Evolutionary conservation across 1,284 basidiomycete species (phyloP).

Genomic region (Earliella scabrosa): DNA sequence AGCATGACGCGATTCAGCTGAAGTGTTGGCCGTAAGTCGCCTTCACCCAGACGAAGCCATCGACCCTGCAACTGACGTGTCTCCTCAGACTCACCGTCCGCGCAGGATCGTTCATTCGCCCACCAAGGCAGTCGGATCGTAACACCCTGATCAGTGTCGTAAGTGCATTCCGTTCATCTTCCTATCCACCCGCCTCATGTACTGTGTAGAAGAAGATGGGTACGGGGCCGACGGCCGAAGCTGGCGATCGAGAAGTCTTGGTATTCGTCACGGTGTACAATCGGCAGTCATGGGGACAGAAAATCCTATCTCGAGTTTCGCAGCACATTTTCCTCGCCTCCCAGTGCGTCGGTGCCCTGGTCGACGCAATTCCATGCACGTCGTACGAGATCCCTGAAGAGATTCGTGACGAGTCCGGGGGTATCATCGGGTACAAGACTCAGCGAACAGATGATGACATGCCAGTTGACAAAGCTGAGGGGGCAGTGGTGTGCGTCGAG

Average conservation of each 20-base stretch:
- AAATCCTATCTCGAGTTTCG: constrained; percentile 62
- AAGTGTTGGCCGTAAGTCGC: constrained; percentile 61
- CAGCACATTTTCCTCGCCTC: constrained; percentile 72
- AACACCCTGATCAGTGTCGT: constrained; percentile 60
- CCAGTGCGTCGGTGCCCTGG: constrained; percentile 72
- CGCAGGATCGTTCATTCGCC: constrained; percentile 63
- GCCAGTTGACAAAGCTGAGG: constrained; percentile 29
- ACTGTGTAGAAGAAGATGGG: constrained; percentile 37
- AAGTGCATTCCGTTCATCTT: constrained; percentile 24
- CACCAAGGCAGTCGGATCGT: constrained; percentile 65
- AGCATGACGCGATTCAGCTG: constrained; percentile 53
- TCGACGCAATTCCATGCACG: constrained; percentile 62
- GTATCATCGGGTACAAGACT: constrained; percentile 40
- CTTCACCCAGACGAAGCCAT: neutral
- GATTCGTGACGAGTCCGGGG: constrained; percentile 36
- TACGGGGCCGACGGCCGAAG: constrained; percentile 22
- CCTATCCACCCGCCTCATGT: neutral
- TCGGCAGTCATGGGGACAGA: constrained; percentile 62
- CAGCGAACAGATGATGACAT: constrained; percentile 18
- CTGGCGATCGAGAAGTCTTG: constrained; percentile 45
- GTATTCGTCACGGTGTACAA: constrained; percentile 64
- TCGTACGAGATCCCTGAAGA: constrained; percentile 59
- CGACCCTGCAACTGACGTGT: constrained; percentile 4
- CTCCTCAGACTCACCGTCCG: constrained; percentile 54
- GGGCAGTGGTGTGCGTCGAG: constrained; percentile 64